Percentiles rank a stretch among this genome's conserved stretches.
These are phyloP conservation scores for Umbelopsis ramanniana DNA, from an alignment of 192 early-diverging fungal genomes.

Conservation along the genomic window DNA sequence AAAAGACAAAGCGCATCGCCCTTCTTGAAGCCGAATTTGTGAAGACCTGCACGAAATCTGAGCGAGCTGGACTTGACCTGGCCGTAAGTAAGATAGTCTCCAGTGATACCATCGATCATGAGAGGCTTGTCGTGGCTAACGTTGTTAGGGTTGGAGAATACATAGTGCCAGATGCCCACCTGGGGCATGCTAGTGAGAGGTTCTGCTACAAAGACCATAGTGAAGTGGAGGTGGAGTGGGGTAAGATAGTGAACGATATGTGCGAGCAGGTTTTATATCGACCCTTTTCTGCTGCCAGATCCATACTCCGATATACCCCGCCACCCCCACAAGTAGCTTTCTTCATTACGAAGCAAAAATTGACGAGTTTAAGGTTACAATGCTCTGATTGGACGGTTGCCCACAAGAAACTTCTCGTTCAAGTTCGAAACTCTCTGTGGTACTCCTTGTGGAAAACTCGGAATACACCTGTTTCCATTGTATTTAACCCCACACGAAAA, in stretches of 20 bases:
- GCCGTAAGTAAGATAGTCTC: slow-evolving; percentile 40
- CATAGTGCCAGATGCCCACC: slow-evolving; percentile 45
- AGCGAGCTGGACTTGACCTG: slow-evolving; percentile 20
- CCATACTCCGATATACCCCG: background rate
- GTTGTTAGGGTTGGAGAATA: slow-evolving; percentile 44
- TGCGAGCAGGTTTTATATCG: background rate
- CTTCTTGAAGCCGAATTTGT: slow-evolving; percentile 58
- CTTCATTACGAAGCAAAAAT: too few species aligned
- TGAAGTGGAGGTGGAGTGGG: background rate
- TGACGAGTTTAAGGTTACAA: too few species aligned
- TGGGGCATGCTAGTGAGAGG: slow-evolving; percentile 5
- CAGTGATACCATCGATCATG: slow-evolving; percentile 46
- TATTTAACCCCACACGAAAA: too few species aligned
- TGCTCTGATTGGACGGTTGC: background rate
- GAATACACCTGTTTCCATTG: too few species aligned
- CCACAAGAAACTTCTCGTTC: background rate
- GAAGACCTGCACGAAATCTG: slow-evolving; percentile 54
- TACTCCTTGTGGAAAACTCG: too few species aligned
- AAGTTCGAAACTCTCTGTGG: too few species aligned
- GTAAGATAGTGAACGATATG: background rate
- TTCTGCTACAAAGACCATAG: slow-evolving; percentile 4
- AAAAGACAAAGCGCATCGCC: slow-evolving; percentile 73
- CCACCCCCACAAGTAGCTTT: background rate
- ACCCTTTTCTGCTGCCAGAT: background rate
- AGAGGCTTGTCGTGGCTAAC: slow-evolving; percentile 42